These are phyloP conservation scores for Achlya hypogyna DNA, from an alignment of 352 stramenopile genomes.

Conservation along the genomic window DNA sequence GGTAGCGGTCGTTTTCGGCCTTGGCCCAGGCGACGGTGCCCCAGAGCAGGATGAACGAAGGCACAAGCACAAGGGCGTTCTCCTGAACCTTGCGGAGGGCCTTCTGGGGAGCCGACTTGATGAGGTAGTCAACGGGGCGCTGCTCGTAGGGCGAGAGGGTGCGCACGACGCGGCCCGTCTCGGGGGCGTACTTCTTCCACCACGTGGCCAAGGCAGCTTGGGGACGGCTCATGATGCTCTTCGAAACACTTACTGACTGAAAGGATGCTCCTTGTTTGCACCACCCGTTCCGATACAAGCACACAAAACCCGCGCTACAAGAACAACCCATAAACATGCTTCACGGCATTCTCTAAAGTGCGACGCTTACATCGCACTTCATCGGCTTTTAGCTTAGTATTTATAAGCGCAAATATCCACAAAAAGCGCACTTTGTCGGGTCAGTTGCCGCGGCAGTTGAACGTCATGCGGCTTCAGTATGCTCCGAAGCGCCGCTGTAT, in stretches of 20 bases:
- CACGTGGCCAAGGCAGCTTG: slow-evolving; percentile 33
- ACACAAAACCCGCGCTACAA: not conserved
- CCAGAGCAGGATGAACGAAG: slow-evolving; percentile 45
- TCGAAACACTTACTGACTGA: slow-evolving; percentile 20
- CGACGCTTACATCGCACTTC: not conserved
- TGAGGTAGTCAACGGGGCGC: slow-evolving; percentile 53
- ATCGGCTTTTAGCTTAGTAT: not conserved
- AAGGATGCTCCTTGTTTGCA: not conserved
- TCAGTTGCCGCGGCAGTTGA: not conserved
- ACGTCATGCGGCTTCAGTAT: not conserved
- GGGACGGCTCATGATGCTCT: slow-evolving; percentile 8
- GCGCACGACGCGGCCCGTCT: slow-evolving; percentile 54
- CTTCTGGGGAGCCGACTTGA: slow-evolving; percentile 65
- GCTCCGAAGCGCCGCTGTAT: not conserved
- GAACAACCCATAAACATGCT: not conserved
- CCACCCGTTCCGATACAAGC: slow-evolving; percentile 15
- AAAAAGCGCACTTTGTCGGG: not conserved
- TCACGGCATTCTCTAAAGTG: not conserved
- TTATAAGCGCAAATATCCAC: not conserved
- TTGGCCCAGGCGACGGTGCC: slow-evolving; percentile 66
- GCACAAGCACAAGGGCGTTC: slow-evolving; percentile 65
- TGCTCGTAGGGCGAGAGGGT: slow-evolving; percentile 64
- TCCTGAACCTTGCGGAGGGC: slow-evolving; percentile 72
- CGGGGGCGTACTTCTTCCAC: slow-evolving; percentile 60
- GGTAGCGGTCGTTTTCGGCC: slow-evolving; percentile 63